A percentile compares a stretch with the other conserved stretches of the same genome.
Conservation (phyloP, 169 alveolate species). For the Eimeria falciformis region DNA sequence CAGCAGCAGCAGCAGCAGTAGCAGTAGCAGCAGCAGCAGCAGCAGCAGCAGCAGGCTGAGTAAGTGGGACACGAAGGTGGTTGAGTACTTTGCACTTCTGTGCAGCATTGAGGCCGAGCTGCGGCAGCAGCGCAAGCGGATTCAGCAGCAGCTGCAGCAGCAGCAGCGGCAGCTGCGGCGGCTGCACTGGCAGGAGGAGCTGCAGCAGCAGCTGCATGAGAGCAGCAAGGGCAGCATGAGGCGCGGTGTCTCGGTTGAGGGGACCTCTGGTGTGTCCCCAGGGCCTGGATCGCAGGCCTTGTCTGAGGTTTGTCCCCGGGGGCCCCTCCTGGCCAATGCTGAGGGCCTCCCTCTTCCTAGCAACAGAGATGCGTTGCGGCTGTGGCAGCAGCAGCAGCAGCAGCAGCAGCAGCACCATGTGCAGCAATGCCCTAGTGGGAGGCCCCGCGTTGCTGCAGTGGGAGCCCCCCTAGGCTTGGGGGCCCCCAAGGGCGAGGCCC, state of each 20-base stretch:
- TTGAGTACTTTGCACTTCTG: conserved; percentile 64
- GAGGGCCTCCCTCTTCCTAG: conserved; percentile 72
- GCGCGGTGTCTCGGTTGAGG: not conserved
- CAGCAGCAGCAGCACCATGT: conserved; percentile 57
- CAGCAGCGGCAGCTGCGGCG: conserved; percentile 30
- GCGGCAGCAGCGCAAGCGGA: conserved; percentile 22
- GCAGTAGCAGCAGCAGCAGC: conserved; percentile 56
- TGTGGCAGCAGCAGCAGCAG: conserved; percentile 74
- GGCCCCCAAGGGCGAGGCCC: not conserved
- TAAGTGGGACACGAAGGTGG: conserved; percentile 16
- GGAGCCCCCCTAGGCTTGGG: not conserved
- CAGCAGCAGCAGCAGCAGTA: conserved; percentile 45
- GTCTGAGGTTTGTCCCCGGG: not conserved
- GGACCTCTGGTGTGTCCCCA: not conserved
- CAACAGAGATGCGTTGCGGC: conserved; percentile 70
- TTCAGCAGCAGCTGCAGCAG: conserved; percentile 12
- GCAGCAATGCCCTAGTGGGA: conserved; percentile 48
- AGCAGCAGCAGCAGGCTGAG: conserved; percentile 48
- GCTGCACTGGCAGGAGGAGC: conserved; percentile 30
- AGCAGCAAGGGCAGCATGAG: not conserved
- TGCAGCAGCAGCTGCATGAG: conserved; percentile 15
- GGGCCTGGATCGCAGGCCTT: not conserved
- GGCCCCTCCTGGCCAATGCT: conserved; percentile 3
- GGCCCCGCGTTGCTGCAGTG: conserved; percentile 28
- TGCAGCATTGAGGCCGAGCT: conserved; percentile 51